phyloP scores from a whole-genome alignment of 2,329 filamentous ascomycete species.

The Aspergillus carbonarius region DNA sequence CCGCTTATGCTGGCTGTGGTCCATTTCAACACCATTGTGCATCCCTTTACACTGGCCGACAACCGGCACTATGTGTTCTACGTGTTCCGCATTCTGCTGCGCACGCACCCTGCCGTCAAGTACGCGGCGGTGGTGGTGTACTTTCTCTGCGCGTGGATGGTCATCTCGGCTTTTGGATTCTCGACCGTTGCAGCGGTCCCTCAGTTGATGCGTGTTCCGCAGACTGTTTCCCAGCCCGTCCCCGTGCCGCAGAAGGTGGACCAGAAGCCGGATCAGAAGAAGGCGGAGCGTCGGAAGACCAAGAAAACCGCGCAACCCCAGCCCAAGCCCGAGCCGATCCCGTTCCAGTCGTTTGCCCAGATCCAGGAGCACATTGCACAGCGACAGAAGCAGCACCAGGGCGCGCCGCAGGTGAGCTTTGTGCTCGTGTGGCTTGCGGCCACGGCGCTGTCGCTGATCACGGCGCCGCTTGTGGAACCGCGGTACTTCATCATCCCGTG shows the following conservation, averaged over 20 bases:
- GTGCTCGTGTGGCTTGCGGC: slow-evolving; percentile 65
- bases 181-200: slow-evolving; percentile 25
- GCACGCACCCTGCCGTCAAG: slow-evolving; percentile 61
- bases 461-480: slow-evolving; percentile 89
- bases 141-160: slow-evolving; percentile 65
- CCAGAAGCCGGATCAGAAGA: slow-evolving; percentile 12
- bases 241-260: neutral
- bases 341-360: slow-evolving; percentile 29
- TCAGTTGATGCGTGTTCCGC: slow-evolving; percentile 12
- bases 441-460: slow-evolving; percentile 75
- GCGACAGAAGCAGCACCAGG: slow-evolving; percentile 31
- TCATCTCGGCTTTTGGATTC: slow-evolving; percentile 62
- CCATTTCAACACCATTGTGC: slow-evolving; percentile 84
- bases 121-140: slow-evolving; percentile 72
- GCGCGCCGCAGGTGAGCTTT: slow-evolving; percentile 50
- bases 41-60: slow-evolving; percentile 93
- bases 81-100: slow-evolving; percentile 80
- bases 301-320: slow-evolving; percentile 17
- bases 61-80: slow-evolving; percentile 99
- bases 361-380: slow-evolving; percentile 31
- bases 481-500: slow-evolving; percentile 95
- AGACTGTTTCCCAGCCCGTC: neutral
- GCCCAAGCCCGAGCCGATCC: slow-evolving; percentile 20
- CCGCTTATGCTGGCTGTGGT: slow-evolving; percentile 54
- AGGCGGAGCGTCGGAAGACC: slow-evolving; percentile 18